Evolutionary conservation across 2,329 filamentous ascomycete genomes (phyloP), one percentile per base, ranked within the genome.

Genomic region (Pyrenophora tritici-repentis): DNA sequence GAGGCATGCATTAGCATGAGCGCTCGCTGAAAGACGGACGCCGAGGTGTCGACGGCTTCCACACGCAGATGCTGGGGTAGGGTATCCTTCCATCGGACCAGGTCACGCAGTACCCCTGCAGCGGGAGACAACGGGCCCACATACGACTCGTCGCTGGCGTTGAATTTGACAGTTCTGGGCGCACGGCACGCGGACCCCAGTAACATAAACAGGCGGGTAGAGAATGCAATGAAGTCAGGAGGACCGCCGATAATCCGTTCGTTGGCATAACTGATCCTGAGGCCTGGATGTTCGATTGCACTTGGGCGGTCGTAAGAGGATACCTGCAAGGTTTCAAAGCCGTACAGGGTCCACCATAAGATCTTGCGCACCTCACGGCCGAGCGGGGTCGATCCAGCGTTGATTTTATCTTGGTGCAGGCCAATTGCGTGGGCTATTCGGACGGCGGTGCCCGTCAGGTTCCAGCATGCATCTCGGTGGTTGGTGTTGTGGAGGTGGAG

Each of bases 331-430:
- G 73, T 73, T 42, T 84, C 82, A 13, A 82, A 62, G 1, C 71
- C 67, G 59, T 76, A 83, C 1, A 84, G 58, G 1, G 68, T 66
- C 80, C 80, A 83, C 81, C 81, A 84, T 10, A 83, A 52, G 0
- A 80, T 72, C 55, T 76, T 79, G 4, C 78, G 76, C 50, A 81
- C 62, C 55, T 82, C 79, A 14, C 71, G 58, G 3, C 66, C 61
- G 2, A 75, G 59, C 3, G 73, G 73, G 2, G 68, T 72, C 42
- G 74, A 65, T 12, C 56, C 56, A 1, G 65, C 65, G 47, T 71
- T 73, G 13, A 70, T 65, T 34, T 67, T 72, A 54, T 76, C 75
- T 46, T 76, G 75, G 50, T 78, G 76, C 42, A 78, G 65, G 17
- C 76, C 76, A 26, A 78, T 76, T 17, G 75, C 75, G 32, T 75